phyloP scores from a whole-genome alignment of 768 basidiomycete species.

The Neoboletus subvelutipes region DNA sequence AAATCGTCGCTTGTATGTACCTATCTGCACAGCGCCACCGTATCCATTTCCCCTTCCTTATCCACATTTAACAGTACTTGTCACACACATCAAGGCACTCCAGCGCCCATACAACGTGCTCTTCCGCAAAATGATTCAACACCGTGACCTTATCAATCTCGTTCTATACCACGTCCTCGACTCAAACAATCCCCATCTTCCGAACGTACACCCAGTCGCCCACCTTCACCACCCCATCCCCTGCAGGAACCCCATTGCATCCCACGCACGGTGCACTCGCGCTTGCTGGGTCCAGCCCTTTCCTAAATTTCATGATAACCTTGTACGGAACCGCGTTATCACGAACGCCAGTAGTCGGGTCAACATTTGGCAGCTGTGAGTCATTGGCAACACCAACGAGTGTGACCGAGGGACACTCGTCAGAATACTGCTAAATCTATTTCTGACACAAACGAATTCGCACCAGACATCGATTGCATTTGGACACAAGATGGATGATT shows the following conservation, averaged over 20 bases:
- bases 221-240: constrained; percentile 52
- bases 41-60: too few species aligned
- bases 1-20: not conserved
- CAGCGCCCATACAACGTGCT: not conserved
- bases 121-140: not conserved
- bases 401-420: not conserved
- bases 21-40: not conserved
- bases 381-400: not conserved
- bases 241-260: constrained; percentile 56
- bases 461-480: constrained; percentile 73
- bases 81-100: not conserved
- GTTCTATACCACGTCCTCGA: too few species aligned
- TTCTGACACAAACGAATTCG: constrained; percentile 26
- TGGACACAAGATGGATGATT: constrained; percentile 58
- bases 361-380: constrained; percentile 69
- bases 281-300: constrained; percentile 49
- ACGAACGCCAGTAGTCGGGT: constrained; percentile 58
- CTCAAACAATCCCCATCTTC: constrained; percentile 37
- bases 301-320: constrained; percentile 70
- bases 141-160: not conserved
- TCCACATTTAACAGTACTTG: too few species aligned
- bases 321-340: constrained; percentile 78
- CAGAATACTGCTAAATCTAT: constrained; percentile 5
- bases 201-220: constrained; percentile 59
- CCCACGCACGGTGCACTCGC: constrained; percentile 63